Evolutionary conservation across 192 early-diverging fungal species (phyloP), one percentile per base, ranked within the genome.

Genomic region (Backusella psychrophila): DNA sequence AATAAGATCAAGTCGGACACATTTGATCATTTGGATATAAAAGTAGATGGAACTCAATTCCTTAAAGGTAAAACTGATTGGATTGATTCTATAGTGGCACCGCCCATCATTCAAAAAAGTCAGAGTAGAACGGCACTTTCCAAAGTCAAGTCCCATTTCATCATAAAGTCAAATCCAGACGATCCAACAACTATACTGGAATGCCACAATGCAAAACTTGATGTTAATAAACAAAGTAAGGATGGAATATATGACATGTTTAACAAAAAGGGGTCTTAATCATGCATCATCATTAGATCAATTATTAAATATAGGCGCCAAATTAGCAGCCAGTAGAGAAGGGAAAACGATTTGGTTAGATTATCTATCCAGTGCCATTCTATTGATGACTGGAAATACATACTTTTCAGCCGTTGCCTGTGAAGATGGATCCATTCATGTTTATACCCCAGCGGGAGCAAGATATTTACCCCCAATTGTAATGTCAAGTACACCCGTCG

Each of bases 401-500:
- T 67, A 75, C 3, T 95, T 91, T 73, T 83, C 83, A 72, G 90
- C 90, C 2, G 87, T 88, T 14, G 79, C 88, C 2, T 93, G 90
- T 71, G 86, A 90, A 56, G 92, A 96, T 76, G 89, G 85, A 33
- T 85, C 87, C 4, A 31, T 96, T 9, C 83, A 89, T 75, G 74
- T 93, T 9, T 94, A 90, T 81, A 89, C 90, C 23, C 80, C 83
- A 6, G 84, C 89, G 8, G 94, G 95, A n/a, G 77, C 89, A 81
- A 85, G 92, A 42, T 29, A 94, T 15, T 74, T 93, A 36, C 93
- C 95, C 6, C 83, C 86, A 8, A 82, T 95, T 21, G 65, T 86
- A 33, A 69, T 96, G 21, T 91, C 93, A 35, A 84, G 89, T 6
- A 78, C 92, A 17, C 85, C 86, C 14, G 88, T 91, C 0, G 87